Evolutionary conservation across 768 basidiomycete genomes (phyloP).

Genomic region (Auricularia sp.): DNA sequence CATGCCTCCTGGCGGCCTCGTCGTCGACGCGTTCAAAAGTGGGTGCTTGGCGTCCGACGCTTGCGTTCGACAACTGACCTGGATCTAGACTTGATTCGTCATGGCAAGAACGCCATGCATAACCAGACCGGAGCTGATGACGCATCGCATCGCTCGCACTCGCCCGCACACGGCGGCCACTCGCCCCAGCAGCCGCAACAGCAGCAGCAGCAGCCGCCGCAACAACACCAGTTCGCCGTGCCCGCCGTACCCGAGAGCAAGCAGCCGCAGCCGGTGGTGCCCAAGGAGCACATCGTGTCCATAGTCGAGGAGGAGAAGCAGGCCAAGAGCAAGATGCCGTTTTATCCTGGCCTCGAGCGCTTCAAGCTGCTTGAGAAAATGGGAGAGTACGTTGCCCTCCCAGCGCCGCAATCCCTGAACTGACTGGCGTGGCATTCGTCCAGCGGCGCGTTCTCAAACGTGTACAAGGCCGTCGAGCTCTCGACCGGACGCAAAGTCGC

Average conservation of each 20-base stretch:
- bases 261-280: conserved; percentile 6
- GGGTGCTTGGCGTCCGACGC: conserved; percentile 14
- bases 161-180: conserved; percentile 14
- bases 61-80: conserved; percentile 7
- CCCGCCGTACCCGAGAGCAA: conserved; percentile 6
- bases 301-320: conserved; percentile 70
- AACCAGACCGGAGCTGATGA: conserved; percentile 9
- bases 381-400: conserved; percentile 66
- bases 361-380: conserved; percentile 74
- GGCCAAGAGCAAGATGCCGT: conserved; percentile 69
- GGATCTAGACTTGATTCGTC: conserved; percentile 38
- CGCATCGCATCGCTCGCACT: conserved; percentile 11
- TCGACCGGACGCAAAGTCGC: conserved; percentile 71
- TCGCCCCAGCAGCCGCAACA: conserved; percentile 22
- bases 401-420: background rate
- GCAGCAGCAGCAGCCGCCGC: conserved; percentile 21
- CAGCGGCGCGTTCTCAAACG: conserved; percentile 96
- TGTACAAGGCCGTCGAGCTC: conserved; percentile 83
- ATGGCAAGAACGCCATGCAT: conserved; percentile 39
- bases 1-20: conserved; percentile 29
- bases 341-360: conserved; percentile 73
- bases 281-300: conserved; percentile 20
- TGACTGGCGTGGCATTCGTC: background rate
- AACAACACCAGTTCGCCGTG: conserved; percentile 16
- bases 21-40: conserved; percentile 89